phyloP scores from a whole-genome alignment of 768 basidiomycete genomes.

The Daedaleopsis sinensis region DNA sequence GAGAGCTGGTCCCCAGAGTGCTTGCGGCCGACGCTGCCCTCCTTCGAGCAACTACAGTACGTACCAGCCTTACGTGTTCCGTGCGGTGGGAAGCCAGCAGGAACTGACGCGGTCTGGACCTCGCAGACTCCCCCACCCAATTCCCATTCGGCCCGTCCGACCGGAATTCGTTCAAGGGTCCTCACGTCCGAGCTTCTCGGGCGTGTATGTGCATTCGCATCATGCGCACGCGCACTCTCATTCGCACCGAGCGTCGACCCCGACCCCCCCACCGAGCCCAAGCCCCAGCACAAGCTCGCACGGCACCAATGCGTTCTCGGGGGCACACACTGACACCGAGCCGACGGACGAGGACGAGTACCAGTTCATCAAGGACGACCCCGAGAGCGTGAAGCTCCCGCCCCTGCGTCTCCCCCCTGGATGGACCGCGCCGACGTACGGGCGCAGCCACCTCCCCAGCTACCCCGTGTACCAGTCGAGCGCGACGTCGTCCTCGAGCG shows the following conservation, averaged over 20 bases:
- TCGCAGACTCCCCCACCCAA: neutral
- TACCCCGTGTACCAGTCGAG: neutral
- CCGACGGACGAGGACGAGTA: slow-evolving; percentile 18
- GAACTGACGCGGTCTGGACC: neutral
- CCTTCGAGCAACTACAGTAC: neutral
- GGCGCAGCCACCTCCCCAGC: neutral
- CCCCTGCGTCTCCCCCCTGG: neutral
- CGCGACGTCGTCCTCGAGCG: neutral
- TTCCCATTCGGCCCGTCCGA: neutral
- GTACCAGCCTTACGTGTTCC: neutral
- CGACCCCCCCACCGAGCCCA: slow-evolving; percentile 14
- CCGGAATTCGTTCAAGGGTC: slow-evolving; percentile 15
- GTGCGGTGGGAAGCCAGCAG: neutral
- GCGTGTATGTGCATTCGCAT: neutral
- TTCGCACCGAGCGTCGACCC: neutral
- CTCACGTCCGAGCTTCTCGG: slow-evolving; percentile 3
- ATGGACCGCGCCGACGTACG: neutral
- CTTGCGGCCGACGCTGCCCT: neutral
- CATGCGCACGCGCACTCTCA: no score
- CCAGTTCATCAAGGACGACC: slow-evolving; percentile 3
- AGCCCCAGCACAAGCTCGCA: slow-evolving; percentile 15
- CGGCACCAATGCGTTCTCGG: neutral
- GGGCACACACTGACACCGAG: slow-evolving; percentile 3
- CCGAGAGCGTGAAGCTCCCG: neutral
- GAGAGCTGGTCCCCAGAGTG: slow-evolving; percentile 6